phyloP scores from a whole-genome alignment of 176 grass and related monocot species.

The Aegilops speltoides region DNA sequence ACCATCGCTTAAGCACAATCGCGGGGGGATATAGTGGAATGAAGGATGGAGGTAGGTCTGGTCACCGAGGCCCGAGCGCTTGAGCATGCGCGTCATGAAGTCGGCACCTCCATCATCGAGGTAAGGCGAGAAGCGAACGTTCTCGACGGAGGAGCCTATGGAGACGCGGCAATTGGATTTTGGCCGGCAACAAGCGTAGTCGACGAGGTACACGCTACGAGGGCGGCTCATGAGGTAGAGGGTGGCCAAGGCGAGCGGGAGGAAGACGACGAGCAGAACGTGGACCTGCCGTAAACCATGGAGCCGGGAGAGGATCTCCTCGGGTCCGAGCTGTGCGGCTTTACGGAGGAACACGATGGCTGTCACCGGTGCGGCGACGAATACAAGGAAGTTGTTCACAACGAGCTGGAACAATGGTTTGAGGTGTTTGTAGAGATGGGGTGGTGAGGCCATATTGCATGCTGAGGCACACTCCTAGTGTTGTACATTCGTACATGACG shows the following conservation, averaged over 20 bases:
- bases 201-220: slow-evolving; percentile 34
- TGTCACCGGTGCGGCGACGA: neutral
- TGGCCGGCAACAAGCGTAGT: slow-evolving; percentile 37
- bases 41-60: neutral
- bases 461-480: no score
- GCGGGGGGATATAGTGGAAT: neutral
- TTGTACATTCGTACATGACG: no score
- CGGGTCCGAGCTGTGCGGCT: neutral
- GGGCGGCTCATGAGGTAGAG: neutral
- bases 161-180: neutral
- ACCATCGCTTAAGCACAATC: neutral
- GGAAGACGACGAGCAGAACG: neutral
- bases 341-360: neutral
- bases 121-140: neutral
- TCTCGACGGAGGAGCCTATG: neutral
- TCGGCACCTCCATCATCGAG: neutral
- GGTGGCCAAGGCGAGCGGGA: neutral
- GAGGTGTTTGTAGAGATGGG: neutral
- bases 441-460: neutral
- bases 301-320: neutral
- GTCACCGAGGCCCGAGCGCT: slow-evolving; percentile 34
- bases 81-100: slow-evolving; percentile 18
- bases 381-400: neutral
- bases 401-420: neutral
- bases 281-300: neutral